Conservation (phyloP, 1,284 basidiomycete species). For the Fomitopsis palustris region DNA sequence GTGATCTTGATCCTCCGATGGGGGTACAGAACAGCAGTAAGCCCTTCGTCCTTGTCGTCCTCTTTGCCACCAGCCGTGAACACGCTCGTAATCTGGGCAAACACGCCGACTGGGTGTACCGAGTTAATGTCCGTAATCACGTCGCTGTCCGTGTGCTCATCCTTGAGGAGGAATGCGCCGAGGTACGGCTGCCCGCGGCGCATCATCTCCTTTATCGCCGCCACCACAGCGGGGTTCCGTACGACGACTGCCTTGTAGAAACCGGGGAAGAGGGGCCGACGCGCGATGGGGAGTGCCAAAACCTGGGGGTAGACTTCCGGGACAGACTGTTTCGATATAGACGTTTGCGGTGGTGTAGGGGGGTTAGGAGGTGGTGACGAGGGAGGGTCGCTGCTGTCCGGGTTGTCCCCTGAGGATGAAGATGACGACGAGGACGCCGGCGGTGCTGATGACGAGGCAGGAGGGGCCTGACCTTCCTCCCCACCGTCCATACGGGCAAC, state of each 20-base stretch:
- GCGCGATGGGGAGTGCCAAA: constrained; percentile 92
- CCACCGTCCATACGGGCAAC: constrained; percentile 20
- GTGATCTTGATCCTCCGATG: constrained; percentile 92
- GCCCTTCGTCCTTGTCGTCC: constrained; percentile 75
- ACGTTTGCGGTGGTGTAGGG: constrained; percentile 41
- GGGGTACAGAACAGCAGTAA: constrained; percentile 95
- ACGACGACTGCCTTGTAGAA: constrained; percentile 98
- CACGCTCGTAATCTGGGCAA: constrained; percentile 96
- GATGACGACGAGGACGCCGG: constrained; percentile 25
- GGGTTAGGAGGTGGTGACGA: constrained; percentile 31
- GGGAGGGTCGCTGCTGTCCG: constrained; percentile 27
- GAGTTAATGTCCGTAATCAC: constrained; percentile 87
- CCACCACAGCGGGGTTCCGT: constrained; percentile 87
- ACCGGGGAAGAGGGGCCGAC: constrained; percentile 94
- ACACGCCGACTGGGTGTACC: constrained; percentile 93
- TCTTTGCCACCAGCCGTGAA: constrained; percentile 61
- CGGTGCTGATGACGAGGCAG: constrained; percentile 26
- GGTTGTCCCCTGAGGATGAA: constrained; percentile 26
- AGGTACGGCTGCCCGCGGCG: constrained; percentile 96
- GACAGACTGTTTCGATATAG: constrained; percentile 79
- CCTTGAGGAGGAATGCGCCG: constrained; percentile 96
- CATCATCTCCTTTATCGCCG: constrained; percentile 96
- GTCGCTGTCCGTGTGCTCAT: constrained; percentile 91
- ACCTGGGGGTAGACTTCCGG: constrained; percentile 93
- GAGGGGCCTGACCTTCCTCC: constrained; percentile 24